Conservation (phyloP, 768 basidiomycete genomes). For the Suillus placidus region DNA sequence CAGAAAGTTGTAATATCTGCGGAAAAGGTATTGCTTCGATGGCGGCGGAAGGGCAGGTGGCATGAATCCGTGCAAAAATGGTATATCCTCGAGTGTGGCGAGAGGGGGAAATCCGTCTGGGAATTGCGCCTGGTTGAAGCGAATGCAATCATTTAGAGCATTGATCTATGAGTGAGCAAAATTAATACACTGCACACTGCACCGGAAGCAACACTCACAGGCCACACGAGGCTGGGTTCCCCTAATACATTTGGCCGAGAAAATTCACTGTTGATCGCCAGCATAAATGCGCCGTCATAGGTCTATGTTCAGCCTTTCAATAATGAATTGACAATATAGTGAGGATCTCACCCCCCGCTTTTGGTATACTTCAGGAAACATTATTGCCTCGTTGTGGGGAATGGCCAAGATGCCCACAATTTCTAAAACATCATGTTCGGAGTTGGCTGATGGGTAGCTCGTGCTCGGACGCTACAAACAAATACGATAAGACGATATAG, state of each 20-base stretch:
- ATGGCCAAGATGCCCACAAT: background rate
- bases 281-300: background rate
- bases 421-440: background rate
- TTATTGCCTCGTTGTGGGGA: background rate
- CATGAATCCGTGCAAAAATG: too few species aligned
- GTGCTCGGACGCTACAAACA: background rate
- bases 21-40: too few species aligned
- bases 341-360: background rate
- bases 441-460: background rate
- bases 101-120: too few species aligned
- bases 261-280: background rate
- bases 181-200: background rate
- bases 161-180: background rate
- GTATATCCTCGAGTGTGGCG: too few species aligned
- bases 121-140: background rate
- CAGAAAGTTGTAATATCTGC: too few species aligned
- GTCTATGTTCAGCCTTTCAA: background rate
- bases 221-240: background rate
- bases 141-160: background rate
- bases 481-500: background rate
- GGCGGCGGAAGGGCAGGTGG: too few species aligned
- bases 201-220: background rate
- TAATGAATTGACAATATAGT: background rate
- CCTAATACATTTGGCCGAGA: background rate
- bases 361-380: background rate